Percentiles rank a stretch among this genome's conserved stretches.
Conservation (phyloP, 257 asterid genomes). For the Jaltomata sinuosa region DNA sequence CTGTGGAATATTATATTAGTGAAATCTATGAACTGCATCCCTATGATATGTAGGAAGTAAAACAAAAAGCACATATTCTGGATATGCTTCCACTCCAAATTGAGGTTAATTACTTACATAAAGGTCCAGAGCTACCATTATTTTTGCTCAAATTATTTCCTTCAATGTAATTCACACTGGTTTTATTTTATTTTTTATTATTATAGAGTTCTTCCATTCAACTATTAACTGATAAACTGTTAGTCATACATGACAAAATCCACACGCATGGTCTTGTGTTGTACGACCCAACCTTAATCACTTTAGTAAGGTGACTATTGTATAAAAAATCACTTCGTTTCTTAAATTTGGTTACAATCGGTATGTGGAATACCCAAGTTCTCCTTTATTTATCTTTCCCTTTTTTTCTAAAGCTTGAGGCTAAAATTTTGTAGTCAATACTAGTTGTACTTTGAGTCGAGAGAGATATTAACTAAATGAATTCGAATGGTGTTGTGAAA, state of each 20-base stretch:
- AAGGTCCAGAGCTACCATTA: not conserved
- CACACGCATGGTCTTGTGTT: not conserved
- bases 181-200: not conserved
- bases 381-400: not conserved
- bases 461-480: not conserved
- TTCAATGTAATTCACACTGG: not conserved
- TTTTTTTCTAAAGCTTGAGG: too few relatives aligned
- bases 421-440: too few relatives aligned
- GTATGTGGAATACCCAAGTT: not conserved
- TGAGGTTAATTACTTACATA: not conserved
- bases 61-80: not conserved
- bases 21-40: not conserved
- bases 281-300: not conserved
- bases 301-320: not conserved
- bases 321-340: not conserved
- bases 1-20: slow-evolving; percentile 15
- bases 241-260: not conserved
- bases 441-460: not conserved
- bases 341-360: not conserved
- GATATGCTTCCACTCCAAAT: not conserved
- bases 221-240: not conserved
- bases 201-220: not conserved
- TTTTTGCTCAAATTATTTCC: not conserved
- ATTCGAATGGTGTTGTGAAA: not conserved
- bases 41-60: not conserved